phyloP scores from a whole-genome alignment of 345 rosid genomes.

The Toxicodendron radicans region DNA sequence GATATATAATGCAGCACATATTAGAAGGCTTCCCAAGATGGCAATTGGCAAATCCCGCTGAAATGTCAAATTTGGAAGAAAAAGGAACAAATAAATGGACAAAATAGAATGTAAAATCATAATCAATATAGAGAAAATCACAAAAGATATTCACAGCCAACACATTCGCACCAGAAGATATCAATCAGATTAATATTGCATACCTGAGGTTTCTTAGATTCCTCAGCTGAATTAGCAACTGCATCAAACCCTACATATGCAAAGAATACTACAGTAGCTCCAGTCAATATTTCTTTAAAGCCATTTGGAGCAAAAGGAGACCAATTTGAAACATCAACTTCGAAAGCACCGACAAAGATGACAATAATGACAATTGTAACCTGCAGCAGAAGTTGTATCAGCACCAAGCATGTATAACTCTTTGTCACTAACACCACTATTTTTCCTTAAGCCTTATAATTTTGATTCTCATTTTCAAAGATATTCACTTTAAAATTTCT shows the following conservation, averaged over 20 bases:
- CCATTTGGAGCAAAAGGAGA: slow-evolving; percentile 93
- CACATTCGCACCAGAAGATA: slow-evolving; percentile 8
- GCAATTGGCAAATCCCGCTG: slow-evolving; percentile 92
- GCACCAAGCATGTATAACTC: not conserved
- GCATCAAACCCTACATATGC: slow-evolving; percentile 99
- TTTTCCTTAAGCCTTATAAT: not conserved
- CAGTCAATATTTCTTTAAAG: slow-evolving; percentile 68
- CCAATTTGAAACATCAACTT: slow-evolving; percentile 89
- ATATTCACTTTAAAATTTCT: not conserved
- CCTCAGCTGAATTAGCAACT: slow-evolving; percentile 96
- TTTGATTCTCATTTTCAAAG: not conserved
- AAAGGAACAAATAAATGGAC: slow-evolving; percentile 14
- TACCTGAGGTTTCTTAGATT: slow-evolving; percentile 89
- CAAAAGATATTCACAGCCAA: not conserved
- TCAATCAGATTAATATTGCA: slow-evolving; percentile 16
- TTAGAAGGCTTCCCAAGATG: slow-evolving; percentile 85
- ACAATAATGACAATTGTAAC: slow-evolving; percentile 78
- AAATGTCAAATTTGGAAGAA: slow-evolving; percentile 20
- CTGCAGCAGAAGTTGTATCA: slow-evolving; percentile 40
- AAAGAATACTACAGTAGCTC: slow-evolving; percentile 93
- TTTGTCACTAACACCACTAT: not conserved
- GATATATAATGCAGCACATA: slow-evolving; percentile 69
- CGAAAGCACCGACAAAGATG: slow-evolving; percentile 73
- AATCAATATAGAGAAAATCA: not conserved
- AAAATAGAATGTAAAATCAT: not conserved